phyloP scores from a whole-genome alignment of 2,329 filamentous ascomycete species.

The Colletotrichum graminicola region DNA sequence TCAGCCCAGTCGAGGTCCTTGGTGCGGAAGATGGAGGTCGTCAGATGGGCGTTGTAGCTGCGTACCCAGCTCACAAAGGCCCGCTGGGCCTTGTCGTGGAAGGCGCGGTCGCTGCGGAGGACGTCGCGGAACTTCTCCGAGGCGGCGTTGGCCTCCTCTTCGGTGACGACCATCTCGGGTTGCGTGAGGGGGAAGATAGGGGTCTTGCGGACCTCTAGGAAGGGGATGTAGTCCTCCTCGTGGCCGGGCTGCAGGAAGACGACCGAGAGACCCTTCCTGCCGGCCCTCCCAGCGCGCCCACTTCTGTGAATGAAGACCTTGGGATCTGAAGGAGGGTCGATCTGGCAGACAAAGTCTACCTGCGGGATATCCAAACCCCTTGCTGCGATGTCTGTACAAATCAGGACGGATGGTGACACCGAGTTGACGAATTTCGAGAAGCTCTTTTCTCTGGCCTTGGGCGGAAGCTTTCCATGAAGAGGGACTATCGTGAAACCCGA shows the following conservation, averaged over 20 bases:
- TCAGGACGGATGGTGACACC: slow-evolving; percentile 80
- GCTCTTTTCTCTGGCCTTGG: slow-evolving; percentile 89
- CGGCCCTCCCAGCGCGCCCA: slow-evolving; percentile 90
- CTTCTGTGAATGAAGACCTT: slow-evolving; percentile 97
- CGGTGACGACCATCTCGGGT: slow-evolving; percentile 68
- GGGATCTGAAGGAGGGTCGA: slow-evolving; percentile 86
- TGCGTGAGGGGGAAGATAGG: slow-evolving; percentile 76
- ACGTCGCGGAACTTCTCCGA: slow-evolving; percentile 72
- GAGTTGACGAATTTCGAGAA: slow-evolving; percentile 84
- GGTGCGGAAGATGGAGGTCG: slow-evolving; percentile 89
- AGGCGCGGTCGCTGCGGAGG: slow-evolving; percentile 63
- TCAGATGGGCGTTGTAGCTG: slow-evolving; percentile 91
- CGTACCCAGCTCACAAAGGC: slow-evolving; percentile 95
- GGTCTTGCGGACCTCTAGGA: slow-evolving; percentile 88
- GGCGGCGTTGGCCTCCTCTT: slow-evolving; percentile 69
- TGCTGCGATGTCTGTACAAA: slow-evolving; percentile 94
- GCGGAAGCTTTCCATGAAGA: slow-evolving; percentile 91
- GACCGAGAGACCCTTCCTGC: slow-evolving; percentile 85
- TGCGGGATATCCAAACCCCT: slow-evolving; percentile 92
- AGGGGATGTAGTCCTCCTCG: slow-evolving; percentile 91
- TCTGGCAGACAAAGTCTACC: slow-evolving; percentile 90
- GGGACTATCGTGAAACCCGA: slow-evolving; percentile 78
- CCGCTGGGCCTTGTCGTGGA: slow-evolving; percentile 89
- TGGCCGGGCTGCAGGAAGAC: slow-evolving; percentile 86
- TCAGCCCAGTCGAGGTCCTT: slow-evolving; percentile 87